Percentiles rank a stretch among this genome's conserved stretches.
Conservation (phyloP, 164 flowering plant species). For the Magnolia officinalis region DNA sequence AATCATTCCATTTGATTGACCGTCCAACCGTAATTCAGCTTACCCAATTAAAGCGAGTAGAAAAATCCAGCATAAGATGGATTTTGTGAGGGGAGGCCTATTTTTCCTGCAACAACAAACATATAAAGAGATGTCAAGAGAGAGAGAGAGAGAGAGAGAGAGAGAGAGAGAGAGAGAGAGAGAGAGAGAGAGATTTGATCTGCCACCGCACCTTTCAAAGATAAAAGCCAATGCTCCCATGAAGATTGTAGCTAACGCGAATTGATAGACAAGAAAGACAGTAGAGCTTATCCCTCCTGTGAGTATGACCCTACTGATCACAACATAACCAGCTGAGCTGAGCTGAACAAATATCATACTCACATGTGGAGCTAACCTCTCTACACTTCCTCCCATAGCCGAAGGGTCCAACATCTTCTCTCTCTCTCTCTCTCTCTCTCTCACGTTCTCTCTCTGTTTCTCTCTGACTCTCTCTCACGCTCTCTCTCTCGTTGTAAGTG, state of each 20-base stretch:
- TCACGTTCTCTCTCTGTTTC: too few species aligned
- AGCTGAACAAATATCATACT: slow-evolving; percentile 13
- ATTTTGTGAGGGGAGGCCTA: slow-evolving; percentile 4
- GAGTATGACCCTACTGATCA: slow-evolving; percentile 16
- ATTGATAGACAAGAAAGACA: slow-evolving; percentile 20
- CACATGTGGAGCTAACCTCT: slow-evolving; percentile 10
- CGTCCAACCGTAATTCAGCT: too few species aligned
- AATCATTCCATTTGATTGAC: too few species aligned
- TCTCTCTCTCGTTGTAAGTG: neutral
- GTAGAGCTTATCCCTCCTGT: slow-evolving; percentile 19
- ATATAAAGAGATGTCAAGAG: neutral
- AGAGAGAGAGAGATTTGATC: too few species aligned
- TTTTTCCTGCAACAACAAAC: neutral
- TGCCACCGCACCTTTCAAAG: slow-evolving; percentile 18
- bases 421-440: neutral
- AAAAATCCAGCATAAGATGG: slow-evolving; percentile 4
- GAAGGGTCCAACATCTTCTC: neutral
- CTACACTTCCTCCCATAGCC: neutral
- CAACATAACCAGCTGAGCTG: slow-evolving; percentile 18
- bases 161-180: too few species aligned
- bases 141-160: too few species aligned
- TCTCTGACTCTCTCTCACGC: neutral
- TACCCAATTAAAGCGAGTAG: slow-evolving; percentile 9
- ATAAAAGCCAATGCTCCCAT: slow-evolving; percentile 15
- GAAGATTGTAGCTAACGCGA: slow-evolving; percentile 19